Evolutionary conservation across 176 grass and related monocot genomes (phyloP).

Genomic region (Eremochloa ophiuroides): DNA sequence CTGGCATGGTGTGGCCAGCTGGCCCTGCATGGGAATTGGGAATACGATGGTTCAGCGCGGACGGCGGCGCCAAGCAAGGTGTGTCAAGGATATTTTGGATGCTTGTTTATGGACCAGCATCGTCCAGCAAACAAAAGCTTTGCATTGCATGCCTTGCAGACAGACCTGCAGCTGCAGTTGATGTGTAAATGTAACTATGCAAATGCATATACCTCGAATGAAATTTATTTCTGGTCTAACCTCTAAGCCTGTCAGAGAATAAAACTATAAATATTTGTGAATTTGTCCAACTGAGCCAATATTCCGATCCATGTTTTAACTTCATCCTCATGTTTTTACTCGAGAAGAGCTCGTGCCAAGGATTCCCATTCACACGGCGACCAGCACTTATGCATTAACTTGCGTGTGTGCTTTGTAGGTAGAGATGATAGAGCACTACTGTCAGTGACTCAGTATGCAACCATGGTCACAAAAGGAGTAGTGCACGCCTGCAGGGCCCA

Average conservation of each 20-base stretch:
- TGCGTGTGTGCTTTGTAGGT: background rate
- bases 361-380: background rate
- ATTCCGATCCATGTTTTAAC: background rate
- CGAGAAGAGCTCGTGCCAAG: background rate
- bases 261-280: background rate
- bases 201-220: background rate
- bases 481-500: background rate
- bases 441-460: background rate
- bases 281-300: background rate
- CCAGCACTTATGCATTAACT: background rate
- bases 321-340: background rate
- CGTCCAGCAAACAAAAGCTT: background rate
- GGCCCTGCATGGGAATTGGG: background rate
- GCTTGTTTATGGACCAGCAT: background rate
- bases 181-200: background rate
- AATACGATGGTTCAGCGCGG: slow-evolving; percentile 8
- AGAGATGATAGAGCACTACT: background rate
- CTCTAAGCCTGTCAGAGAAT: background rate
- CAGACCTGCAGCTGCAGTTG: background rate
- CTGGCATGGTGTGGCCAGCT: background rate
- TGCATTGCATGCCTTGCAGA: background rate
- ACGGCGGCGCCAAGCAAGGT: slow-evolving; percentile 24
- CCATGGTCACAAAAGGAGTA: background rate
- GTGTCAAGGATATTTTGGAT: slow-evolving; percentile 24
- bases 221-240: background rate